phyloP scores from a whole-genome alignment of 352 stramenopile genomes.

The Phytophthora lateralis region DNA sequence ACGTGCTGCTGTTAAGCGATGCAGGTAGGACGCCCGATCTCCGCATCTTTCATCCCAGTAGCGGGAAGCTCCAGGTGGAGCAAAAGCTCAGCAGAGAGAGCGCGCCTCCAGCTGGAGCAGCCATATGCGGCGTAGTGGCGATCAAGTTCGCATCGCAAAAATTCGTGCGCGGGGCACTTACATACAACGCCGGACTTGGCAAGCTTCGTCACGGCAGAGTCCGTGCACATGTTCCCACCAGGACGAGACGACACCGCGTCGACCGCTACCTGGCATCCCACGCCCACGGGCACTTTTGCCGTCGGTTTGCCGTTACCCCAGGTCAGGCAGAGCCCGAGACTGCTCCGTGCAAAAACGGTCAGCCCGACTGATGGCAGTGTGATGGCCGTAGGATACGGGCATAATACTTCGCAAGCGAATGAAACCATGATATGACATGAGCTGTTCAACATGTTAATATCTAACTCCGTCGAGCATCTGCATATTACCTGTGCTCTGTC shows the following conservation, averaged over 20 bases:
- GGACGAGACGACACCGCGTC: neutral
- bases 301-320: neutral
- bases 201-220: conserved; percentile 8
- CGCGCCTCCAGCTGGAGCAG: conserved; percentile 16
- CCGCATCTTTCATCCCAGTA: conserved; percentile 29
- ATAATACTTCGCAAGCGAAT: conserved; percentile 8
- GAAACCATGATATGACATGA: neutral
- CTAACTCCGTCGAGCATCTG: neutral
- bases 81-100: conserved; percentile 25
- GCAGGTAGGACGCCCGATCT: conserved; percentile 25
- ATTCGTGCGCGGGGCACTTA: conserved; percentile 4
- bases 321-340: conserved; percentile 26
- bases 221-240: conserved; percentile 13
- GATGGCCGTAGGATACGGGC: conserved; percentile 34
- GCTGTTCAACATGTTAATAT: too few species aligned
- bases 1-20: conserved; percentile 22
- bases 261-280: conserved; percentile 6
- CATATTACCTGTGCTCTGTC: conserved; percentile 8
- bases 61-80: conserved; percentile 24
- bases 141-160: conserved; percentile 14
- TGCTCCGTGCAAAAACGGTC: conserved; percentile 25
- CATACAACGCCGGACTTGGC: conserved; percentile 4
- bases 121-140: conserved; percentile 14
- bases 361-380: conserved; percentile 23
- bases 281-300: conserved; percentile 6